phyloP scores from a whole-genome alignment of 352 stramenopile species.

The Blastocystis sp. region DNA sequence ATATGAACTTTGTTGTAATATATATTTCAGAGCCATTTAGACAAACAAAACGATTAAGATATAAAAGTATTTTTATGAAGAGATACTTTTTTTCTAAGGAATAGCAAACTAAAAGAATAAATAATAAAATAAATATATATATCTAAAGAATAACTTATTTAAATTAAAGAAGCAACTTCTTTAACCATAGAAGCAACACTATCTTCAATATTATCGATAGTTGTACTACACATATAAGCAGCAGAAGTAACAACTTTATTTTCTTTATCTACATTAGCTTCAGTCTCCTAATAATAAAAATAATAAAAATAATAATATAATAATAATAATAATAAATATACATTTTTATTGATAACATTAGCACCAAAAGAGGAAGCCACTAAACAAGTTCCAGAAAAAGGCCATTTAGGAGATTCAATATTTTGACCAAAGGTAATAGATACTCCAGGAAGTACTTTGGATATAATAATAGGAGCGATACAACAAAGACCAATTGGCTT shows the following conservation, averaged over 20 bases:
- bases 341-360: conserved; percentile 42
- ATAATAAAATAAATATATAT: too few relatives aligned
- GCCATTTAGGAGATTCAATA: conserved; percentile 36
- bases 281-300: conserved; percentile 3
- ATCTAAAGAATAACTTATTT: too few relatives aligned
- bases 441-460: conserved; percentile 40
- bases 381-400: conserved; percentile 38
- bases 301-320: not conserved
- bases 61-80: too few relatives aligned
- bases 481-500: conserved; percentile 45
- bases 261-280: conserved; percentile 40
- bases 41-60: too few relatives aligned
- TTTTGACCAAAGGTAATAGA: conserved; percentile 42
- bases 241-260: conserved; percentile 43
- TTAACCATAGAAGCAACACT: conserved; percentile 42
- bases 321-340: conserved; percentile 35
- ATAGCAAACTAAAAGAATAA: too few relatives aligned
- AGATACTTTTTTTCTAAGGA: too few relatives aligned
- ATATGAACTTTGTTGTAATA: too few relatives aligned
- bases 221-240: conserved; percentile 43
- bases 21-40: too few relatives aligned
- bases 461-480: conserved; percentile 42
- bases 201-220: conserved; percentile 40
- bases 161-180: too few relatives aligned
- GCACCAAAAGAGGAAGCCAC: too few relatives aligned